phyloP scores from a whole-genome alignment of 805 yeast species.

The Candida nanaspora region DNA sequence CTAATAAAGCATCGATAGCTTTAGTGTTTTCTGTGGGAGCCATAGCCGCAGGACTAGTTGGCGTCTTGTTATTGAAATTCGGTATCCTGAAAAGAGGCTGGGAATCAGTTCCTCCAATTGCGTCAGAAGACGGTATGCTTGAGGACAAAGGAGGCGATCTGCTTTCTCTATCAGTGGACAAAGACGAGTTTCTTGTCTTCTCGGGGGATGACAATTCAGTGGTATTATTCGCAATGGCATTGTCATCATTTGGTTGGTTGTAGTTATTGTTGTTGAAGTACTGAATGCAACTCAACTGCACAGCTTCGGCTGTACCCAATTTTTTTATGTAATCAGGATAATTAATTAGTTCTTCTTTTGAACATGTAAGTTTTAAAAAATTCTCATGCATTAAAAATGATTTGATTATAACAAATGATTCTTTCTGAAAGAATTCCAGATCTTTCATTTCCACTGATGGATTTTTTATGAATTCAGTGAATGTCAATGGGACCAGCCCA shows the following conservation, averaged over 20 bases:
- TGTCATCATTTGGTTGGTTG: no score
- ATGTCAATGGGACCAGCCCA: background rate
- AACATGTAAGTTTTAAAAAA: background rate
- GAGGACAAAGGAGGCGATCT: background rate
- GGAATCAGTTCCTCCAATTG: background rate
- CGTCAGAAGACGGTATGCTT: background rate
- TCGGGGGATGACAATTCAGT: no score
- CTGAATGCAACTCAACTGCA: background rate
- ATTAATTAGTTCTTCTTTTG: background rate
- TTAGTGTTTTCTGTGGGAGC: background rate
- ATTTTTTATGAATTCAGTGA: slow-evolving; percentile 12
- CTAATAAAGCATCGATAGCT: slow-evolving; percentile 9
- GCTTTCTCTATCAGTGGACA: background rate
- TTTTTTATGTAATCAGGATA: background rate
- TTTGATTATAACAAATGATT: background rate
- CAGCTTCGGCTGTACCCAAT: background rate
- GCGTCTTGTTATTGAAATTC: background rate
- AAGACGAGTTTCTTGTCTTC: background rate
- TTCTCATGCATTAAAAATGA: background rate
- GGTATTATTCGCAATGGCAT: no score
- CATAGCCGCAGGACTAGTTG: background rate
- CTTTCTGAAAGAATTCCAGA: background rate
- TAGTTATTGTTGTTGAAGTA: background rate
- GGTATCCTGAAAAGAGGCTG: background rate
- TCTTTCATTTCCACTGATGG: background rate